Evolutionary conservation across 192 early-diverging fungal species (phyloP), one percentile per base, ranked within the genome.

Genomic region (Podila clonocystis): DNA sequence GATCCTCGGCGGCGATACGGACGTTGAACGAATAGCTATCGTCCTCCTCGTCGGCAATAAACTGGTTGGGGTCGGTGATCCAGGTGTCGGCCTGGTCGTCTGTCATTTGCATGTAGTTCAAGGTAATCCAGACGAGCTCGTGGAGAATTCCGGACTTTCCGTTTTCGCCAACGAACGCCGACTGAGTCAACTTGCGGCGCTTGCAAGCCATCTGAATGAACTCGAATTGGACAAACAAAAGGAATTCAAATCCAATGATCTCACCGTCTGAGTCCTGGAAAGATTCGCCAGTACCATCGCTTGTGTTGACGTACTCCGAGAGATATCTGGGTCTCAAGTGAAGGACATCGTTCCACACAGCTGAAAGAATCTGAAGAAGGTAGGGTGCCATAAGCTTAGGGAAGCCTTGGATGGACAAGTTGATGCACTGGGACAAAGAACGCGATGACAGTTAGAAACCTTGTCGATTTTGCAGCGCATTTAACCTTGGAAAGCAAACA

Each of bases 11-110:
- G 33, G 95, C 91, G 20, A 96, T 90, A 58, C 97, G 89, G 58
- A 96, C 93, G 67, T 91, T 98, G 75, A 93, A 97, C n/a, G 84
- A 91, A 49, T 91, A 90, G 2, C 91, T 91, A 63, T 96, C 95
- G 58, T 97, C 96, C 58, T 97, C 95, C 61, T 96, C 95, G 65
- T 98, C 97, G 24, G 94, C 93, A 34, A 98, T 91, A 73, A 91
- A 97, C 75, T 96, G 90, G 67, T 96, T 94, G 59, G 94, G 89
- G 73, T 98, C 95, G 36, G 87, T 82, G 7, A 85, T 82, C 97
- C 97, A 98, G 55, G 88, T 89, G n/a, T 93, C 93, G 3, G 84
- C 87, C 76, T 94, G 86, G 15, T 76, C 94, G 34, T 89, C 84
- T 3, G 94, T 95, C 73, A 98, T 95, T 69, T 95, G 94, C 83